phyloP scores from a whole-genome alignment of 2,329 filamentous ascomycete genomes.

The Penicillium sp. region DNA sequence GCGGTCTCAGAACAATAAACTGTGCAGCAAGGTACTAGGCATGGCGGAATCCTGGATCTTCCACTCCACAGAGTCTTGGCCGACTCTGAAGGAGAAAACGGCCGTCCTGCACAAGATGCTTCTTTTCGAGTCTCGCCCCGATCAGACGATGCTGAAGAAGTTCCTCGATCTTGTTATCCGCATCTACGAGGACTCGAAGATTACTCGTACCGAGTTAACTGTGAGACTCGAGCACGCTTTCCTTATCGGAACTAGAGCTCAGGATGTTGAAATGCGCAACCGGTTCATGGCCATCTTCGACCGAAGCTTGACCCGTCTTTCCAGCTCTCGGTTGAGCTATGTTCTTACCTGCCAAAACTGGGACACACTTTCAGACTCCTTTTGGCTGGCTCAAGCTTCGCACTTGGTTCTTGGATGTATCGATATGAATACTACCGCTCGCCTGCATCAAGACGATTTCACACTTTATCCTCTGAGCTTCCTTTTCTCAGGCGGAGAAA shows the following conservation, averaged over 20 bases:
- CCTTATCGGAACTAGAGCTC: constrained; percentile 85
- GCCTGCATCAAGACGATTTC: constrained; percentile 79
- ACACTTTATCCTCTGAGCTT: constrained; percentile 67
- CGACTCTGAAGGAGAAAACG: constrained; percentile 96
- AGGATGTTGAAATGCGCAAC: constrained; percentile 94
- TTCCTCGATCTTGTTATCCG: constrained; percentile 94
- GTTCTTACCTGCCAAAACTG: constrained; percentile 90
- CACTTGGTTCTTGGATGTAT: constrained; percentile 87
- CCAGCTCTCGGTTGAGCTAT: constrained; percentile 81
- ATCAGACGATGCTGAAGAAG: constrained; percentile 79
- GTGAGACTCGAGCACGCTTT: constrained; percentile 98
- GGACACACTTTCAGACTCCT: constrained; percentile 90
- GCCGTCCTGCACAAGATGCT: constrained; percentile 99
- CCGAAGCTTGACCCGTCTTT: constrained; percentile 85
- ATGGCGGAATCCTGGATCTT: constrained; percentile 98
- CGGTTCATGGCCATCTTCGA: constrained; percentile 96
- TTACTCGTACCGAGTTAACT: constrained; percentile 88
- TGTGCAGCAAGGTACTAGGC: constrained; percentile 86
- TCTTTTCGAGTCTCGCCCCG: constrained; percentile 78
- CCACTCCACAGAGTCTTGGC: constrained; percentile 87
- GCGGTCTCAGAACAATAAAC: constrained; percentile 76
- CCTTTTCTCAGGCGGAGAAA: constrained; percentile 66
- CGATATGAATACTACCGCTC: constrained; percentile 72
- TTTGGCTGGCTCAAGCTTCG: constrained; percentile 93
- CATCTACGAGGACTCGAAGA: constrained; percentile 96